Base-by-base conservation (phyloP, 1,284 basidiomycete genomes). In the Lignosus rhinocerotis region DNA sequence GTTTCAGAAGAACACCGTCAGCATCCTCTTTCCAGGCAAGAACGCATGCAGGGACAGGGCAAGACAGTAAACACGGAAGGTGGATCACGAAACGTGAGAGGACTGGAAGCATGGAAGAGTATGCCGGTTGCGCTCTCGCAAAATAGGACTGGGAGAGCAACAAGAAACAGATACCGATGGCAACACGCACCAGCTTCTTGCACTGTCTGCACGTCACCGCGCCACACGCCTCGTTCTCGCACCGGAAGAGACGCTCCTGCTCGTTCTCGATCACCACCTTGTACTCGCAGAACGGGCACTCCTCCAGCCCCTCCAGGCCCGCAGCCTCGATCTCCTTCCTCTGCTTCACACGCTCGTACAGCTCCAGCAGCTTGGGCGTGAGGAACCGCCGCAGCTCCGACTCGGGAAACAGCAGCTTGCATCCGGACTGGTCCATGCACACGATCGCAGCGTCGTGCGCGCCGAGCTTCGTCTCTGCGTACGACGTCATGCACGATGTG, bases 261-360 rank as follows among this genome's bases (percentile, higher is more conserved):
- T 80, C 77, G 64, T 88, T 90, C 41, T 94, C 92, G 56, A 94
- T 90, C 31, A 93, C 85, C 56, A 85, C 85, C 56, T 87, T 90
- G 74, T 84, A 95, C 16, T 93, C 90, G 73, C 93, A 96, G 63
- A 88, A 90, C 2, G 93, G 93, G 69, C 93, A 96, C 66, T 88
- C 90, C 73, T 94, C 93, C 9, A 95, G 76, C 8, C 82, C 82
- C 51, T 88, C 88, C 25, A 92, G 61, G 0, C 80, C 84, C 3
- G 92, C 93, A 1, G 80, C 80, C 58, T 88, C 86, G 33, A 95
- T 83, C 65, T 93, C 91, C 68, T 89, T 87, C 41, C 82, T 81
- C 68, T 91, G 90, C 62, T 82, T 82, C 31, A 94, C 82, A n/a
- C 90, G 83, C 58, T 92, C 83, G 66, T 90, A 93, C 9, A 94